Evolutionary conservation across 768 basidiomycete species (phyloP), one percentile per base, ranked within the genome.

Genomic region (Udeniomyces megalosporus): DNA sequence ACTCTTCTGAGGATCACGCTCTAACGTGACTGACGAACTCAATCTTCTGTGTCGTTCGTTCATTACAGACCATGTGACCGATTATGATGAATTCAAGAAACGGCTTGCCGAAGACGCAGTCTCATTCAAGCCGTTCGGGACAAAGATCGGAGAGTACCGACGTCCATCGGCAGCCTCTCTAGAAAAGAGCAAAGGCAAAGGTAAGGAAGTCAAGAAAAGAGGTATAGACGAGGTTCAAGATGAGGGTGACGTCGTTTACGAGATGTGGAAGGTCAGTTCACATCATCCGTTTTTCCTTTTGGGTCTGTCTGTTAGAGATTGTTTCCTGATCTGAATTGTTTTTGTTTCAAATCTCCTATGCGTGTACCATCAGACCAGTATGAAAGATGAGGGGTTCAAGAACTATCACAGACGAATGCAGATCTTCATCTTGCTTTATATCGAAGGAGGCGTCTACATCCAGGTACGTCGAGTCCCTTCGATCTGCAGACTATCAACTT

Each of bases 381-480:
- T 87, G 81, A 73, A 81, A 61, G 87, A 88, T 0, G 80, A 85
- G 7, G 92, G 88, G 14, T 97, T 96, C 75, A 79, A 78, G 70
- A 89, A 93, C 73, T 90, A 88, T 65, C 93, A 96, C 70, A 80
- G 85, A 20, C 77, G 81, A 58, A 93, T 95, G 86, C 95, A 97
- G 74, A 71, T 96, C 54, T 96, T 95, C 72, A 88, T 96, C 66
- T 72, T 93, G 60, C 77, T 99, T 5, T 96, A 88, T 74, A 90
- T 99, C 68, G 95, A 99, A 71, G 95, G 81, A 12, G 95, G 92
- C 2, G 89, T 87, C 14, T 97, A 90, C 73, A 88, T 99, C 67
- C 81, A 84, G 62, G 72, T 70, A 45, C 52, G 72, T 69, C 46
- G n/a, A 51, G n/a, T 17, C 20, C 38, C n/a, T n/a, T 52, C 50